phyloP scores from a whole-genome alignment of 768 basidiomycete genomes.

The Exidia glandulosa region DNA sequence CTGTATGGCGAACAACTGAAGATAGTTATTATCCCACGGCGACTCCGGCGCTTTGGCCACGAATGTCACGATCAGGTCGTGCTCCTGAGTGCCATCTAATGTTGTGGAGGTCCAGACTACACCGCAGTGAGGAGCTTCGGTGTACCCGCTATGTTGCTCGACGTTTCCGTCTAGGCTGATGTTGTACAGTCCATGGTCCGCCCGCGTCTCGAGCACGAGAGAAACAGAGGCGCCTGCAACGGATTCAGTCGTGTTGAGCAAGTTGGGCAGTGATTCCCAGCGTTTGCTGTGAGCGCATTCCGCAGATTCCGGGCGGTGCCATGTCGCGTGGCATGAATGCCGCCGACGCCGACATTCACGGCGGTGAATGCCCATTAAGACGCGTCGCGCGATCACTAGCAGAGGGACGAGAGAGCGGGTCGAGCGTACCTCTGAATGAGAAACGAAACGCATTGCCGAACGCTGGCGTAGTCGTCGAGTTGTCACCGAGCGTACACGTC shows the following conservation, averaged over 20 bases:
- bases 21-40: neutral
- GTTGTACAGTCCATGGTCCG: neutral
- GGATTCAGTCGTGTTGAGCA: neutral
- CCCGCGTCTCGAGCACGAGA: neutral
- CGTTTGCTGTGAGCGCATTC: no score
- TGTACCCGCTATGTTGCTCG: neutral
- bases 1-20: neutral
- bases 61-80: neutral
- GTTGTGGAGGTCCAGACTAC: neutral
- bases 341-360: no score
- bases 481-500: neutral
- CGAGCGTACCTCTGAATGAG: neutral
- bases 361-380: no score
- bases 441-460: neutral
- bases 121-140: neutral
- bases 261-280: neutral
- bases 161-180: neutral
- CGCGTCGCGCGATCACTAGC: no score
- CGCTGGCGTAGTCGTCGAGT: neutral
- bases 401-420: neutral
- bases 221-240: neutral
- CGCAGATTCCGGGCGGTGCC: no score
- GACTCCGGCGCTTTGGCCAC: neutral
- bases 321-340: no score
- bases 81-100: neutral